Evolutionary conservation across 371 early-diverging fungal genomes (phyloP).

Genomic region (Ordospora pajunii): DNA sequence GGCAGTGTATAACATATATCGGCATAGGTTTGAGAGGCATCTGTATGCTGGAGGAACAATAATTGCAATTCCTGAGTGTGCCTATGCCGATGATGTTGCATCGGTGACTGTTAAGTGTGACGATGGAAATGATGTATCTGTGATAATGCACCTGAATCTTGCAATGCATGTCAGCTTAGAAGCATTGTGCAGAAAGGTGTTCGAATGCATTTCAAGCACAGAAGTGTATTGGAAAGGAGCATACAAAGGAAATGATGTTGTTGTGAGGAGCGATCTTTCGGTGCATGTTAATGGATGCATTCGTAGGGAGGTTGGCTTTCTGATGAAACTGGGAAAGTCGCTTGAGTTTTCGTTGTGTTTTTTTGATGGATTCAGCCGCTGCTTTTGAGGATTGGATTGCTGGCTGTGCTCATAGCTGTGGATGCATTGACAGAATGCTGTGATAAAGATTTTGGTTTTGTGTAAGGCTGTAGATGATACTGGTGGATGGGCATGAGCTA

Average conservation of each 20-base stretch:
- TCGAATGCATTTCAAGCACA: not conserved
- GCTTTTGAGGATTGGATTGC: too few species aligned
- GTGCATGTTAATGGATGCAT: not conserved
- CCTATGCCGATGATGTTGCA: not conserved
- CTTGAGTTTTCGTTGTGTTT: not conserved
- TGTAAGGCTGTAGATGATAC: not conserved
- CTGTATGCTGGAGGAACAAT: not conserved
- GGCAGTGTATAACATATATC: not conserved
- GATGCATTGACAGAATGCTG: too few species aligned
- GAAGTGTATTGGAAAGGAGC: not conserved
- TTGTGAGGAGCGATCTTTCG: not conserved
- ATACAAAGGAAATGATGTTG: not conserved
- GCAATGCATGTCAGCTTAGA: not conserved
- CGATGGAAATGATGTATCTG: not conserved
- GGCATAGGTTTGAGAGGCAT: not conserved
- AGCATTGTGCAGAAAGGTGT: not conserved
- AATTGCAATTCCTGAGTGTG: not conserved
- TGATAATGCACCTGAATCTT: not conserved
- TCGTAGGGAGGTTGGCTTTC: not conserved
- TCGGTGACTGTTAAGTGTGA: not conserved
- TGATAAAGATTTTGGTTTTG: too few species aligned
- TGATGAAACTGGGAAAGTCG: conserved; percentile 2
- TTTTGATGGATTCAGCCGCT: not conserved
- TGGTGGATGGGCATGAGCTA: not conserved
- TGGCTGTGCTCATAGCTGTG: too few species aligned